These are phyloP conservation scores for Calvatia gigantea DNA, from an alignment of 768 basidiomycete species.

Conservation along the genomic window DNA sequence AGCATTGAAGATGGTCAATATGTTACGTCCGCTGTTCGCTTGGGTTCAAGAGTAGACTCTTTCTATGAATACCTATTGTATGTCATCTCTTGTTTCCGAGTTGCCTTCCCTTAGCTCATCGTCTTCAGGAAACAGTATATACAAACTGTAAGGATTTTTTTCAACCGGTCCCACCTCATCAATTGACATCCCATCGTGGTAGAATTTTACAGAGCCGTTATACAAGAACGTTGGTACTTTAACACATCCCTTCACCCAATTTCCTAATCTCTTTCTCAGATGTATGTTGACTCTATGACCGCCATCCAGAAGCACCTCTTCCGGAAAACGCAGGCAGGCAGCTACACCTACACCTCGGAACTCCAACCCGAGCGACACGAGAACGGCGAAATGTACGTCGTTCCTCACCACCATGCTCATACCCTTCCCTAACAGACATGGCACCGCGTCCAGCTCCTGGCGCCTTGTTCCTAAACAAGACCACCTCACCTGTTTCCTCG, in stretches of 20 bases:
- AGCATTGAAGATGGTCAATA: conserved; percentile 40
- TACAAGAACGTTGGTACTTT: conserved; percentile 19
- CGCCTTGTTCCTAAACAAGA: conserved; percentile 85
- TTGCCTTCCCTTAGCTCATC: conserved; percentile 2
- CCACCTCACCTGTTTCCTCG: conserved; percentile 94
- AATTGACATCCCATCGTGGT: not conserved
- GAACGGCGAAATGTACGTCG: conserved; percentile 34
- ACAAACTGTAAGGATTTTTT: conserved; percentile 55
- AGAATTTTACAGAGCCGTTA: conserved; percentile 63
- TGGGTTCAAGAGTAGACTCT: conserved; percentile 91
- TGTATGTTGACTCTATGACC: conserved; percentile 86
- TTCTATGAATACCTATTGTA: conserved; percentile 91
- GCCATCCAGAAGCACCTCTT: conserved; percentile 77
- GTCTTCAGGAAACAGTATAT: conserved; percentile 68
- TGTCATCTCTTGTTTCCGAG: conserved; percentile 17
- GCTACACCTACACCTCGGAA: conserved; percentile 80
- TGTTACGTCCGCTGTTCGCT: conserved; percentile 69
- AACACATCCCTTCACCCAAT: not conserved
- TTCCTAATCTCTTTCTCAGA: conserved; percentile 38
- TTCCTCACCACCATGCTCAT: not conserved
- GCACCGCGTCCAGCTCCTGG: conserved; percentile 51
- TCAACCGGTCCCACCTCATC: not conserved
- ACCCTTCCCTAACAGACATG: not conserved
- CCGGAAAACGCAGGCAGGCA: conserved; percentile 51
- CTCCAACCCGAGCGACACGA: conserved; percentile 55